Evolutionary conservation across 805 yeast genomes (phyloP).

Genomic region (Myxozyma udenii): DNA sequence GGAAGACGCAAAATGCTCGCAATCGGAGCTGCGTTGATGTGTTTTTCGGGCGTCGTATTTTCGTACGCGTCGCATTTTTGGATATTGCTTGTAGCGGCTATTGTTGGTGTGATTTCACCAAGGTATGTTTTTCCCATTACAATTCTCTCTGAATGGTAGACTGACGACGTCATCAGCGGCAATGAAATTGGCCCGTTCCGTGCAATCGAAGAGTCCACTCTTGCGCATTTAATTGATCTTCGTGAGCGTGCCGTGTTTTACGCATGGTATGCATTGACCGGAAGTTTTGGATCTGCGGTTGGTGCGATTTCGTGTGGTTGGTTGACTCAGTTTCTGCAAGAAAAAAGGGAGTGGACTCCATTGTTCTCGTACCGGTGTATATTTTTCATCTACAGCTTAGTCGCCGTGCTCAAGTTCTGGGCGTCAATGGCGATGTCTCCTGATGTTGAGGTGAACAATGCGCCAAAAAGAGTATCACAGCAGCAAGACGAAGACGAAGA

Average conservation of each 20-base stretch:
- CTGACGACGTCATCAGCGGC: conserved; percentile 46
- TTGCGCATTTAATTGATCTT: conserved; percentile 47
- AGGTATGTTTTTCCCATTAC: conserved; percentile 13
- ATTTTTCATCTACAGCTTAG: conserved; percentile 27
- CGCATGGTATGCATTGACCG: conserved; percentile 56
- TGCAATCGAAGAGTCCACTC: conserved; percentile 53
- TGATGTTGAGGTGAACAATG: conserved; percentile 49
- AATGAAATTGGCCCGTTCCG: conserved; percentile 60
- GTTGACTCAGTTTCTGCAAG: conserved; percentile 59
- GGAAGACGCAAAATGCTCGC: conserved; percentile 48
- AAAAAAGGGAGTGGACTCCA: conserved; percentile 12
- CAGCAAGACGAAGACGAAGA: conserved; percentile 34
- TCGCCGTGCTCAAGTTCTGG: conserved; percentile 44
- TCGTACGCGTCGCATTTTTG: conserved; percentile 38
- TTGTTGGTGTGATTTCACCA: conserved; percentile 55
- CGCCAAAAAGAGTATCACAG: background rate
- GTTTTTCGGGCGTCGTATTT: conserved; percentile 46
- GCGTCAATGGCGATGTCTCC: conserved; percentile 52
- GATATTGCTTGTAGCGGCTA: conserved; percentile 42
- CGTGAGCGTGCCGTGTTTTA: conserved; percentile 52
- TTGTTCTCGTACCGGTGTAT: conserved; percentile 17
- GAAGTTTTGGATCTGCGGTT: conserved; percentile 57
- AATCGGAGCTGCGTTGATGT: conserved; percentile 45
- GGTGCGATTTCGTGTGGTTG: conserved; percentile 72
- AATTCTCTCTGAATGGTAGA: background rate